Base-by-base conservation (phyloP, 202 grass and related monocot genomes). In the Carex sylvatica region DNA sequence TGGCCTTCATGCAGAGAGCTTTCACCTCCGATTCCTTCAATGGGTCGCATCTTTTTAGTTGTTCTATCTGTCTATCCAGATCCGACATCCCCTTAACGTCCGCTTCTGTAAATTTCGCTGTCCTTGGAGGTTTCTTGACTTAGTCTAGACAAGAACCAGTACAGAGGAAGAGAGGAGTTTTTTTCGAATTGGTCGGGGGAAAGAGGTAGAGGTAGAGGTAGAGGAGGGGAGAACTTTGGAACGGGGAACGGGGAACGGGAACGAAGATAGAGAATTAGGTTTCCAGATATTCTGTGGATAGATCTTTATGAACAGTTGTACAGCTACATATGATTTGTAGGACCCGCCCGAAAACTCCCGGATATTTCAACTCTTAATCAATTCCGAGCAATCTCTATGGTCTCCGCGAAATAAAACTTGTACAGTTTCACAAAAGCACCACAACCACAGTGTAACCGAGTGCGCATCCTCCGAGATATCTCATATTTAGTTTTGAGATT, bases 11-110 rank as follows among this genome's bases (percentile, higher is more conserved):
- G 80, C 96, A 98, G 46, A 98, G 96, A 22, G 91, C 91, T 87
- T 98, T 98, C 13, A 98, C 96, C 91, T 98, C 96, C 82, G 91
- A 89, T 82, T 98, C 96, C 72, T 90, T 91, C 51, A 98, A 84
- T 19, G 92, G 96, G 83, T 98, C 96, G 86, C 96, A 98, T 65
- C 96, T 89, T 89, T 93, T 98, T n/a, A 98, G 92, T 86, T 98
- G 92, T 84, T 95, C 96, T 89, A 98, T 98, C 88, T 98, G 96
- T 46, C 92, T 86, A 82, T 98, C 92, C 87, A 98, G 89, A 93
- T 98, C 92, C 78, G 96, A 95, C 78, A 86, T 75, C 89, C 79
- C 79, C 5, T 53, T 31, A 4, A 13, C 49, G 71, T 47, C 65
- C 18, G 70, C 73, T 83, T 89, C 78, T 60, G 73, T 67, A 46